Percentiles rank a stretch among this genome's conserved stretches.
Conservation (phyloP, 768 basidiomycete genomes). For the Strobilomyces confusus region DNA sequence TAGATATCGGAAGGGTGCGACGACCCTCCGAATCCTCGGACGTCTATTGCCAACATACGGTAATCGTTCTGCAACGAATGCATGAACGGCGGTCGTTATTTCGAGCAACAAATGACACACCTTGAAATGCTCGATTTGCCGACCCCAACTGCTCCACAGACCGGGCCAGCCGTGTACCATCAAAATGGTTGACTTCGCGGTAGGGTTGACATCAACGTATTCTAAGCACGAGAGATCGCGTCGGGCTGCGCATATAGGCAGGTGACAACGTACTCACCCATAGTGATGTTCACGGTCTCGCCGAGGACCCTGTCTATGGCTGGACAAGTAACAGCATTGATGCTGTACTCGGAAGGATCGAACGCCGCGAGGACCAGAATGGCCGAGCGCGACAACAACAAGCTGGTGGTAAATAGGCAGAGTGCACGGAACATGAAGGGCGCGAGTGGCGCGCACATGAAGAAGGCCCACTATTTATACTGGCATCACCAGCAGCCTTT, state of each 20-base stretch:
- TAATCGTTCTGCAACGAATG: constrained; percentile 47
- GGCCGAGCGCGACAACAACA: not conserved
- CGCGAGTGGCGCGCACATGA: too few relatives aligned
- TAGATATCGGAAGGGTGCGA: constrained; percentile 60
- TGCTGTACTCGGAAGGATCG: constrained; percentile 35
- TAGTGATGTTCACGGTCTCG: constrained; percentile 35
- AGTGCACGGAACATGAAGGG: too few relatives aligned
- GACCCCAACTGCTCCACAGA: constrained; percentile 71
- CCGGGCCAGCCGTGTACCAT: constrained; percentile 81
- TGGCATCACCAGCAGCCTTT: too few relatives aligned
- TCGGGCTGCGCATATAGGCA: constrained; percentile 3
- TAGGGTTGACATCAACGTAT: constrained; percentile 57
- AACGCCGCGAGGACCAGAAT: constrained; percentile 23
- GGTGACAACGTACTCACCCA: constrained; percentile 42
- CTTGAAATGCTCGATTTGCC: constrained; percentile 65
- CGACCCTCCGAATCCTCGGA: constrained; percentile 70
- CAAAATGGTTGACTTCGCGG: constrained; percentile 47
- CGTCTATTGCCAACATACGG: constrained; percentile 55
- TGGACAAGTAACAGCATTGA: constrained; percentile 36
- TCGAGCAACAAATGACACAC: constrained; percentile 26
- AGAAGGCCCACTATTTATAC: too few relatives aligned
- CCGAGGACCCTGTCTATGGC: constrained; percentile 38
- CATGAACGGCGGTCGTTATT: not conserved
- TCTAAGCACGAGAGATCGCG: constrained; percentile 32
- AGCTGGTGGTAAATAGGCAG: not conserved